phyloP scores from a whole-genome alignment of 2,329 filamentous ascomycete genomes.

The Raffaelea arxii region DNA sequence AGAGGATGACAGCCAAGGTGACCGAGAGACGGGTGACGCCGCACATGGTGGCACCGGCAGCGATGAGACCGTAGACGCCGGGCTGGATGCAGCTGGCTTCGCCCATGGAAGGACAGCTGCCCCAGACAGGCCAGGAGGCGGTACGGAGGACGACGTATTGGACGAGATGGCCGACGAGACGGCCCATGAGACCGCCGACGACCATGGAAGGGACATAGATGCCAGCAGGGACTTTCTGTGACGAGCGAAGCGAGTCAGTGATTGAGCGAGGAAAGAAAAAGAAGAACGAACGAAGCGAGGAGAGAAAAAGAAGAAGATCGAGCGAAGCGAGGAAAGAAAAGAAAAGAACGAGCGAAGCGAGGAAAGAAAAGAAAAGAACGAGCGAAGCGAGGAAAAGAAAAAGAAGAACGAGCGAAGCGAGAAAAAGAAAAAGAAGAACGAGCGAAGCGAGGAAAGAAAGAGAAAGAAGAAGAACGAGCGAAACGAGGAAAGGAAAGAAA shows the following conservation, averaged over 20 bases:
- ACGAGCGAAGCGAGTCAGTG: slow-evolving; percentile 4
- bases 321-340: not conserved
- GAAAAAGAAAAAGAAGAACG: slow-evolving; percentile 1
- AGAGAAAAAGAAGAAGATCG: not conserved
- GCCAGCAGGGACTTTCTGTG: slow-evolving; percentile 81
- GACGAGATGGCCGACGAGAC: slow-evolving; percentile 74
- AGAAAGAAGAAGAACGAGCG: not conserved
- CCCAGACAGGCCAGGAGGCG: slow-evolving; percentile 64
- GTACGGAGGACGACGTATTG: slow-evolving; percentile 72
- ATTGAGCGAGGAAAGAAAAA: not conserved
- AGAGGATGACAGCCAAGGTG: slow-evolving; percentile 87
- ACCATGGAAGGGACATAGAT: slow-evolving; percentile 99
- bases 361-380: not conserved
- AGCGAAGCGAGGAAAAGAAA: not conserved
- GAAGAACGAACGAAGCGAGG: not conserved
- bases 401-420: not conserved
- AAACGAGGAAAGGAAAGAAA: too few species aligned
- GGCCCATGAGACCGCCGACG: slow-evolving; percentile 83
- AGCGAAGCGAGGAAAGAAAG: not conserved
- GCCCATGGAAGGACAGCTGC: slow-evolving; percentile 57
- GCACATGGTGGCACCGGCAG: slow-evolving; percentile 95
- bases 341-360: not conserved
- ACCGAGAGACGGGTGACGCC: slow-evolving; percentile 90
- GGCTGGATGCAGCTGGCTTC: slow-evolving; percentile 84
- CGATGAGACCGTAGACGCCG: slow-evolving; percentile 92